A percentile compares a stretch with the other conserved stretches of the same genome.
These are phyloP conservation scores for Sclerospora graminicola DNA, from an alignment of 352 stramenopile genomes.

Conservation along the genomic window DNA sequence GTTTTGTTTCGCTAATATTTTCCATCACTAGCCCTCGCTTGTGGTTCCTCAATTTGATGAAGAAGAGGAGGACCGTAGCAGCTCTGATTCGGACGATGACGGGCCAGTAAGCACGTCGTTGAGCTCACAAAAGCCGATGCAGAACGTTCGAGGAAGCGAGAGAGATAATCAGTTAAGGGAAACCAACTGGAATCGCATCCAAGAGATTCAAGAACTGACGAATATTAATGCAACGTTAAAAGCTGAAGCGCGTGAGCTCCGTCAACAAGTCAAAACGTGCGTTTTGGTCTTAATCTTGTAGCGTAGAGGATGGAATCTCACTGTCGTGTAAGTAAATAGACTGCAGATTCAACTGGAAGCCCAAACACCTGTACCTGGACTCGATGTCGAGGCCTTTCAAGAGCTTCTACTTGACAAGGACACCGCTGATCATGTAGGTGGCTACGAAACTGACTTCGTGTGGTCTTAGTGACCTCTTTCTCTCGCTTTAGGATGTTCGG, in stretches of 20 bases:
- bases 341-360: slow-evolving; percentile 64
- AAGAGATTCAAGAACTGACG: slow-evolving; percentile 58
- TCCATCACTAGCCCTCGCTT: too few relatives aligned
- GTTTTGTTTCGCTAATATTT: too few relatives aligned
- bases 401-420: too few relatives aligned
- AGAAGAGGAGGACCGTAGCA: slow-evolving; percentile 37
- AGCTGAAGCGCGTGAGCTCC: slow-evolving; percentile 33
- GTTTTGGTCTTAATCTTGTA: neutral
- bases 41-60: slow-evolving; percentile 58
- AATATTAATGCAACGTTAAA: slow-evolving; percentile 39
- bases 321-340: slow-evolving; percentile 10
- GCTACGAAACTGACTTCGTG: too few relatives aligned
- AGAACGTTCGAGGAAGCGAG: too few relatives aligned
- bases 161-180: too few relatives aligned
- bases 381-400: slow-evolving; percentile 43
- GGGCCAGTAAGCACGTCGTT: neutral
- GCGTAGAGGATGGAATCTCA: neutral
- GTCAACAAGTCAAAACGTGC: slow-evolving; percentile 52
- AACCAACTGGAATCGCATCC: slow-evolving; percentile 38
- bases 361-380: slow-evolving; percentile 46
- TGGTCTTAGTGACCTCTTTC: too few relatives aligned
- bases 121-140: too few relatives aligned
- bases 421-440: too few relatives aligned
- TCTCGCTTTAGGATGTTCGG: too few relatives aligned
- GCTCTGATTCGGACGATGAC: slow-evolving; percentile 29